Conservation (phyloP, 2,329 filamentous ascomycete genomes). For the Aspergillus niger region DNA sequence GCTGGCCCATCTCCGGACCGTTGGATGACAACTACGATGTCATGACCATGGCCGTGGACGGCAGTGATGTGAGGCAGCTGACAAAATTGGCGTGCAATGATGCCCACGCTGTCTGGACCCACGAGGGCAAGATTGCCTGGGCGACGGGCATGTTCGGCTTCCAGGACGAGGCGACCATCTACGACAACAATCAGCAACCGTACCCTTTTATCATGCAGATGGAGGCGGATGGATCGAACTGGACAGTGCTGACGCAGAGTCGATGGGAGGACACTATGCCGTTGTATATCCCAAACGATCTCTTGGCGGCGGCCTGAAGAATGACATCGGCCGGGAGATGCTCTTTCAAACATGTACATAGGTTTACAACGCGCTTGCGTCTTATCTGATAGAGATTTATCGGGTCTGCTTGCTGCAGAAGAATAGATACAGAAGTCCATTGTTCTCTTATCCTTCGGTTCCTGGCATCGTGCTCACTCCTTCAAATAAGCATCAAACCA, state of each 20-base stretch:
- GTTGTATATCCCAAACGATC: background rate
- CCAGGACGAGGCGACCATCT: constrained; percentile 44
- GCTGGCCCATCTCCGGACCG: constrained; percentile 23
- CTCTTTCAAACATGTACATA: background rate
- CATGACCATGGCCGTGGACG: constrained; percentile 46
- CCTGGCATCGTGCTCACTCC: background rate
- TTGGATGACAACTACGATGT: constrained; percentile 38
- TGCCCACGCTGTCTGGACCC: constrained; percentile 49
- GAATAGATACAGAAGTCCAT: background rate
- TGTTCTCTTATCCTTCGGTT: background rate
- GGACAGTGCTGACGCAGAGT: constrained; percentile 28
- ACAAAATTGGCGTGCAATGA: constrained; percentile 44
- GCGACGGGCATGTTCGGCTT: constrained; percentile 49
- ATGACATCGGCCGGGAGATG: background rate
- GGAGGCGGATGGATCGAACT: constrained; percentile 44
- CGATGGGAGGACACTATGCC: constrained; percentile 39
- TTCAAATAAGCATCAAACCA: background rate
- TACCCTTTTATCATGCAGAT: constrained; percentile 50
- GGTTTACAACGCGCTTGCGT: background rate
- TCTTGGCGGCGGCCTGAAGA: background rate
- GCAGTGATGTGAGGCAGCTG: constrained; percentile 37
- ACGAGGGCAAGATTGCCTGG: constrained; percentile 46
- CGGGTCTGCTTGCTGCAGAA: too few relatives aligned
- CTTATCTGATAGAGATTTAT: too few relatives aligned
- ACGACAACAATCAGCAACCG: constrained; percentile 49